Evolutionary conservation across 2,329 filamentous ascomycete species (phyloP).

Genomic region (Cercospora beticola): DNA sequence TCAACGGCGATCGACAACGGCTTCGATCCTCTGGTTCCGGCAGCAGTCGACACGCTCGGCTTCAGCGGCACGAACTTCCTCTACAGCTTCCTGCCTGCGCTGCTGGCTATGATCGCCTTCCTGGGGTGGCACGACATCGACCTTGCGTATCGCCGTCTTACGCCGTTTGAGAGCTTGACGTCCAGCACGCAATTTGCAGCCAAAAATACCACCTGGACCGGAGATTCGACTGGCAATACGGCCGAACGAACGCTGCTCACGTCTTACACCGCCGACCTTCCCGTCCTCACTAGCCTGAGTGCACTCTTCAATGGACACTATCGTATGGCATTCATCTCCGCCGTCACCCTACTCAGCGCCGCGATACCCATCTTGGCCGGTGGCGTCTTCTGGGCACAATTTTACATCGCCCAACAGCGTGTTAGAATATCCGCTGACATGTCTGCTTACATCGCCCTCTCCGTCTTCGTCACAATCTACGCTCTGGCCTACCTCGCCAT

Average conservation of each 20-base stretch:
- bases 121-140: constrained; percentile 68
- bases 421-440: constrained; percentile 71
- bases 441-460: constrained; percentile 68
- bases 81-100: constrained; percentile 72
- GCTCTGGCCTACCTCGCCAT: constrained; percentile 66
- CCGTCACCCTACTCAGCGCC: constrained; percentile 59
- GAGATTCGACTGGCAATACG: constrained; percentile 53
- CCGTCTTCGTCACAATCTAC: constrained; percentile 72
- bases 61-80: constrained; percentile 89
- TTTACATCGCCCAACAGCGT: constrained; percentile 48
- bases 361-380: constrained; percentile 67
- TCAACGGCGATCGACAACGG: constrained; percentile 65
- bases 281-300: constrained; percentile 58
- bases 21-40: constrained; percentile 68
- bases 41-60: constrained; percentile 46
- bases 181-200: constrained; percentile 35
- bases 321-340: constrained; percentile 62
- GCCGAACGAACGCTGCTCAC: constrained; percentile 65
- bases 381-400: constrained; percentile 72
- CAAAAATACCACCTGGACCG: constrained; percentile 23
- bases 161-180: constrained; percentile 66
- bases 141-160: constrained; percentile 62
- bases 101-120: constrained; percentile 66
- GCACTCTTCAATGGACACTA: constrained; percentile 64
- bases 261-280: constrained; percentile 68